Evolutionary conservation across 2,329 filamentous ascomycete species (phyloP), one percentile per base, ranked within the genome.

Genomic region (Orbilia ellipsospora): DNA sequence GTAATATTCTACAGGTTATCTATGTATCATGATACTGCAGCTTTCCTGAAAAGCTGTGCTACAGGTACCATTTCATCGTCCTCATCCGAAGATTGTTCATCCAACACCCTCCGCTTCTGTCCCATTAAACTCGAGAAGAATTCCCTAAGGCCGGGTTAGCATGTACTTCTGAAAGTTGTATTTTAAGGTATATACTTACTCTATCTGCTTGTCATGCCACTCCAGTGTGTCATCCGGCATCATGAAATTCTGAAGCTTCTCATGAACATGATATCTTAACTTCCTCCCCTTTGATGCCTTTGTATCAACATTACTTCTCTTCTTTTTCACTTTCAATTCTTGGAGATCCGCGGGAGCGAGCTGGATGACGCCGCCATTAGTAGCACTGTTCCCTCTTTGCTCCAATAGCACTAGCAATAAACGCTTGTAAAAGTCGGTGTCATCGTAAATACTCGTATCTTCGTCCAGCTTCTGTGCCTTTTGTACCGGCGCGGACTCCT

Each of bases 191-290:
- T 36, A 15, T 36, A 72, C 78, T 60, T 78, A 79, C 78, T 95
- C 92, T 73, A 93, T 88, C 66, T 94, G 93, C 73, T 88, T 87
- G 78, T 90, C 89, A 77, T 92, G 91, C 95, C 95, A 99, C 15
- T 82, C 83, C 2, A 90, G 87, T 63, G 92, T 86, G 81, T 96
- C 92, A 82, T 97, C 93, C 0, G 93, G 90, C 10, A 94, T 94
- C 93, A 97, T 97, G 81, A 98, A 98, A 82, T 97, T 97, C 84
- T 97, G 92, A 80, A 99, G 83, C 85, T 98, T 98, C 84, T 98
- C 94, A 81, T 98, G 94, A 54, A 97, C 93, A 15, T 92, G 95
- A 83, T 94, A 99, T 45, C 93, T 87, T 87, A 99, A 88, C 84
- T 97, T 97, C 59, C 95, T 86, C 4, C 95, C 95, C 83, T 98